phyloP scores from a whole-genome alignment of 176 grass and related monocot species.

The Rhynchospora tenuis region DNA sequence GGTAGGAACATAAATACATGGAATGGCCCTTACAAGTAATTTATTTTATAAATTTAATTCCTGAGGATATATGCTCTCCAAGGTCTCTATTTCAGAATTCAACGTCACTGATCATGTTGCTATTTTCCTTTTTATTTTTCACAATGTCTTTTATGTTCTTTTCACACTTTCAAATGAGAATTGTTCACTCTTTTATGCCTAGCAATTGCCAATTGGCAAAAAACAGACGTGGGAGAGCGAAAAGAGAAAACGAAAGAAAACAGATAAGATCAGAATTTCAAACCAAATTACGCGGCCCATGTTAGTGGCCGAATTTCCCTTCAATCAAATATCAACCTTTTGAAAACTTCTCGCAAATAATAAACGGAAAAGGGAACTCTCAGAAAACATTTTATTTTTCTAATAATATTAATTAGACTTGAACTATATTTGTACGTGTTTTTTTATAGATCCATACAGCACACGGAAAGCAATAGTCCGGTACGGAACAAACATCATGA shows the following conservation, averaged over 20 bases:
- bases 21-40: neutral
- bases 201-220: neutral
- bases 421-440: neutral
- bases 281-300: conserved; percentile 4
- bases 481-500: neutral
- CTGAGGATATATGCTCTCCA: neutral
- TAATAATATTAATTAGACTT: no score
- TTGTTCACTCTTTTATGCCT: neutral
- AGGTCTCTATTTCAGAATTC: conserved; percentile 6
- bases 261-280: conserved; percentile 15
- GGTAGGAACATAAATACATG: neutral
- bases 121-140: neutral
- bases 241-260: neutral
- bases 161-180: neutral
- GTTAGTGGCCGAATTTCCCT: neutral
- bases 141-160: neutral
- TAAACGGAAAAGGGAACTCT: neutral
- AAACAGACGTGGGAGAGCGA: conserved; percentile 13
- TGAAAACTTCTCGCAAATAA: conserved; percentile 20
- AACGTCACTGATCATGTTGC: neutral
- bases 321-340: neutral
- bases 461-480: neutral
- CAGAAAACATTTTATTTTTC: neutral
- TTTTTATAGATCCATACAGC: neutral
- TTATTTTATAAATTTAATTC: neutral